Base-by-base conservation (phyloP, 2,329 filamentous ascomycete genomes). In the Rhinocladiella mackenziei region DNA sequence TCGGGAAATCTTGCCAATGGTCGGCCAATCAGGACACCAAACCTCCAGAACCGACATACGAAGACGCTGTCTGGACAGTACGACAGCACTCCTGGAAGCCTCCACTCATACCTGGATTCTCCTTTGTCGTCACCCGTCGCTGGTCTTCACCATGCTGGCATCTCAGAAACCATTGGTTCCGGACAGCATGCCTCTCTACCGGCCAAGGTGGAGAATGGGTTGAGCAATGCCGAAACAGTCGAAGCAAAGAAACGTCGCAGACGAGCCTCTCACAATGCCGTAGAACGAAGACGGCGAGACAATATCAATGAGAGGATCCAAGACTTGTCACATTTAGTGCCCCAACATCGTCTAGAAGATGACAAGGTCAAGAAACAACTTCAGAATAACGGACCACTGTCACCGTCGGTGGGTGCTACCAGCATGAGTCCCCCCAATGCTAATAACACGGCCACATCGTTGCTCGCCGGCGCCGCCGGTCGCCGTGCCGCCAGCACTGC, bases 301-400 rank as follows among this genome's bases (percentile, higher is more conserved):
- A 97, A 97, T 63, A 98, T 98, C 73, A 98, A 98, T 58, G 92
- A 98, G 67, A 82, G 92, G 31, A 98, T 98, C 52, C 91, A 97
- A 61, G 92, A 98, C 61, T 77, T 98, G 5, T 95, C 91, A 60
- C 87, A 89, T 58, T 78, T 98, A 13, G 91, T 98, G 2, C 92
- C 92, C 17, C 77, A 83, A 49, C 92, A 98, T n/a, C 83, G 92
- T 49, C 75, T 98, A 2, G 92, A 98, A 60, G 92, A 97, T 61
- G 92, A 98, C 68, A 96, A 95, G 70, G 86, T 97, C 35, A 84
- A 89, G 56, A 97, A 97, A 69, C 83, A 95, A 61, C 83, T 97
- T 41, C 81, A 91, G 59, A 97, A 89, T 61, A 94, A 91, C 50
- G 91, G 87, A 1, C 86, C 91, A 0, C 71, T 97, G 9, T 94